Evolutionary conservation across 2,329 filamentous ascomycete species (phyloP), one percentile per base, ranked within the genome.

Genomic region (Cercospora canescens): DNA sequence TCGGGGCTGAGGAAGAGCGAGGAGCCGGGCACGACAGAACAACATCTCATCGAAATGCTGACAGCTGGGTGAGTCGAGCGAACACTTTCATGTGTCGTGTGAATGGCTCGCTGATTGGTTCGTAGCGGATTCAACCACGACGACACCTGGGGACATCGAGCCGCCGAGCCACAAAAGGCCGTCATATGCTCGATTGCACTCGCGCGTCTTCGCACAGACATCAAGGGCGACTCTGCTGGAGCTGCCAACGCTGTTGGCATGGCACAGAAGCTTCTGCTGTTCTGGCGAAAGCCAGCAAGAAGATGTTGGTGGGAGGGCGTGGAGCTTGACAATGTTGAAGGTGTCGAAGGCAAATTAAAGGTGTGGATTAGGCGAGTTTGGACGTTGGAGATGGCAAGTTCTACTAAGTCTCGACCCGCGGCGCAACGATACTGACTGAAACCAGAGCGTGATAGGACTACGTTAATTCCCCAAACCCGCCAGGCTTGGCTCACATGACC

Each of bases 271-370:
- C 86, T 99, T 55, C 85, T 99, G 14, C 86, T 99, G 3, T 99
- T 99, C 83, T 99, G 95, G 95, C 88, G 95, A 71, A 99, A 99
- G 81, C 95, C 95, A 16, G 95, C 95, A 14, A 85, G 95, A 67
- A 87, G 95, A 78, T 99, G 95, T 84, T 99, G 95, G 95, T 99
- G 95, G 95, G 95, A 99, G 79, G 95, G 95, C 26, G 91, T 99
- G 39, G 94, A 98, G 78, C 84, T 99, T 52, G 88, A 95, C 18
- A 86, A 92, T 70, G 91, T 99, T 12, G 93, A 96, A 59, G 95
- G 95, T 14, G 91, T 98, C 7, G 88, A 96, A 60, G 94, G 94
- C 60, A 92, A 90, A 78, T 85, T 99, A 72, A 99, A 99, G 81
- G 93, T 99, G 65, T 99, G 95, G 95, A 98, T 99, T 78, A 87